Evolutionary conservation across 768 basidiomycete species (phyloP).

Genomic region (Auriscalpium microsporum): DNA sequence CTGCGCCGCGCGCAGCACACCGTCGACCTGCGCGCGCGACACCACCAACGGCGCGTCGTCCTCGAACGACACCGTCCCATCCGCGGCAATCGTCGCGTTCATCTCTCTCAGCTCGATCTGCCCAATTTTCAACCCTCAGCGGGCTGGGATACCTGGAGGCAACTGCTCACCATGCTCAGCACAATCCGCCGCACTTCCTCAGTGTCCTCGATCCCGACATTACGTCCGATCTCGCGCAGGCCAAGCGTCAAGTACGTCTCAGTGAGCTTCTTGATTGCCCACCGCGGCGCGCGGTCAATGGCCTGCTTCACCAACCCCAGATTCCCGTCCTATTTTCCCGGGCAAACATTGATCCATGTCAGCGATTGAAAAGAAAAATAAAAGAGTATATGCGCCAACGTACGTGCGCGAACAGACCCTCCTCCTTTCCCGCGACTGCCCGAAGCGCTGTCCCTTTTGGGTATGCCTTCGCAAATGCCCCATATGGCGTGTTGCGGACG

Average conservation of each 20-base stretch:
- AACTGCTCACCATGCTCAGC: slow-evolving; percentile 58
- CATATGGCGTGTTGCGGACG: slow-evolving; percentile 64
- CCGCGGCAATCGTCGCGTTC: slow-evolving; percentile 54
- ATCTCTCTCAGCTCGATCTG: slow-evolving; percentile 71
- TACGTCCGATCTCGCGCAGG: slow-evolving; percentile 59
- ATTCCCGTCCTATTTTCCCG: slow-evolving; percentile 51
- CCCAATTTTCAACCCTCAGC: not conserved
- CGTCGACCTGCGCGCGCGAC: slow-evolving; percentile 53
- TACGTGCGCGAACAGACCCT: slow-evolving; percentile 42
- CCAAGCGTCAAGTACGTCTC: slow-evolving; percentile 76
- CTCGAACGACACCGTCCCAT: slow-evolving; percentile 68
- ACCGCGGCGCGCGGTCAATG: slow-evolving; percentile 62
- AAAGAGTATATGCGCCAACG: slow-evolving; percentile 9
- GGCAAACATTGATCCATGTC: not conserved
- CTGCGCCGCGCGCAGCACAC: slow-evolving; percentile 46
- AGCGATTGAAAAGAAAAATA: not conserved
- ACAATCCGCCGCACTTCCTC: slow-evolving; percentile 52
- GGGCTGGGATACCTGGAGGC: not conserved
- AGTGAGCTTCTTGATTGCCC: slow-evolving; percentile 73
- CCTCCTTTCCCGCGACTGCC: slow-evolving; percentile 47
- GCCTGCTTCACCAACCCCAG: slow-evolving; percentile 61
- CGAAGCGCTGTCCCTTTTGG: slow-evolving; percentile 45
- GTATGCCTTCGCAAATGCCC: slow-evolving; percentile 54
- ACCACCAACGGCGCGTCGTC: slow-evolving; percentile 52
- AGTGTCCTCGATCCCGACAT: slow-evolving; percentile 40